These are phyloP conservation scores for Kurtzmaniella fragi DNA, from an alignment of 805 yeast genomes.

Conservation along the genomic window DNA sequence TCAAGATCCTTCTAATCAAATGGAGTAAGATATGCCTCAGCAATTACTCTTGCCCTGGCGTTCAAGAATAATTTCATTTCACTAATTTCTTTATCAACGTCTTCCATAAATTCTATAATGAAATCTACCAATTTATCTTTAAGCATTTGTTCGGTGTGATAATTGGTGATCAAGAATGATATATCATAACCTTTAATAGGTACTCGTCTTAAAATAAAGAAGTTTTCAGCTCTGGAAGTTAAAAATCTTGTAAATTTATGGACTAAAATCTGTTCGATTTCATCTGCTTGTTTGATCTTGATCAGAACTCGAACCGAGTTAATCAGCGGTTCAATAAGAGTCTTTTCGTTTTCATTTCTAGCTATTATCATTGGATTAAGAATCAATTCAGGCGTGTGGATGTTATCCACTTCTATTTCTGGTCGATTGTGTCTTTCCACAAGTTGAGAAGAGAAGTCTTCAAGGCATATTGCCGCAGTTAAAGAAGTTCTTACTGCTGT, in stretches of 20 bases:
- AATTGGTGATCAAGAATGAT: constrained; percentile 87
- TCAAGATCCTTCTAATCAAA: constrained; percentile 50
- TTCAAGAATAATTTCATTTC: constrained; percentile 96
- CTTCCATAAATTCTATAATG: constrained; percentile 98
- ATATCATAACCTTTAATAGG: constrained; percentile 92
- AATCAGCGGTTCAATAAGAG: constrained; percentile 88
- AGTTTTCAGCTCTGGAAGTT: constrained; percentile 93
- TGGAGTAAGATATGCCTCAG: constrained; percentile 90
- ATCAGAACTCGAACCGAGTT: constrained; percentile 89
- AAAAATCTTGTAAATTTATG: constrained; percentile 92
- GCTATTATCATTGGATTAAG: constrained; percentile 87
- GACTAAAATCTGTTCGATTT: constrained; percentile 89
- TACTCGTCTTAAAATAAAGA: constrained; percentile 83
- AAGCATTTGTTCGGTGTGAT: constrained; percentile 93
- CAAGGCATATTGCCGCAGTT: constrained; percentile 88
- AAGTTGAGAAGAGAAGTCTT: constrained; percentile 90
- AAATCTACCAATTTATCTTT: constrained; percentile 94
- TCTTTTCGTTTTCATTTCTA: constrained; percentile 89
- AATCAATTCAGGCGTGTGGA: constrained; percentile 70
- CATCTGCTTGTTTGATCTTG: constrained; percentile 95
- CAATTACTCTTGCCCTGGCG: constrained; percentile 96
- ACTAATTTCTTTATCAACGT: constrained; percentile 96
- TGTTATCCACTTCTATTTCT: constrained; percentile 81
- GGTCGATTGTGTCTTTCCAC: constrained; percentile 98
- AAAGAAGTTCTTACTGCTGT: constrained; percentile 90